A percentile compares a stretch with the other conserved stretches of the same genome.
Conservation (phyloP, 2,329 filamentous ascomycete genomes). For the Claviceps quebecensis region DNA sequence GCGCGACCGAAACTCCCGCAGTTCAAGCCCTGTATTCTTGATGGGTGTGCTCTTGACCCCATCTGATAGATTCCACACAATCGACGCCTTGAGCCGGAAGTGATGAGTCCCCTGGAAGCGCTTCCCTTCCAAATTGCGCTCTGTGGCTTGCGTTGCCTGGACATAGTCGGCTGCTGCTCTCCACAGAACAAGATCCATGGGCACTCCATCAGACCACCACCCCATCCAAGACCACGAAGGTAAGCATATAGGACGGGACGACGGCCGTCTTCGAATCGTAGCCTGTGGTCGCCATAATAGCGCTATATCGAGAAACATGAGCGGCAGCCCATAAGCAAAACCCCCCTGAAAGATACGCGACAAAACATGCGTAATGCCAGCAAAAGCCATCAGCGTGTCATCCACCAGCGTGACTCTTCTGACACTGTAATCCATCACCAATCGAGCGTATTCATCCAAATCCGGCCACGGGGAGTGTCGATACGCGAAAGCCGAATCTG, state of each 20-base stretch:
- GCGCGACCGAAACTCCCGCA: conserved; percentile 24
- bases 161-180: conserved; percentile 29
- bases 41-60: conserved; percentile 20
- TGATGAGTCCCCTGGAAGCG: conserved; percentile 22
- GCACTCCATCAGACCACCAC: conserved; percentile 31
- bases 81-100: conserved; percentile 24
- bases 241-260: conserved; percentile 23
- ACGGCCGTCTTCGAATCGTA: conserved; percentile 24
- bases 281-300: conserved; percentile 31
- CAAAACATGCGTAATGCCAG: conserved; percentile 28
- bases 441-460: conserved; percentile 29
- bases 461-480: conserved; percentile 30
- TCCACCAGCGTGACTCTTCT: conserved; percentile 25
- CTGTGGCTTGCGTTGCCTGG: conserved; percentile 20
- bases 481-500: conserved; percentile 21
- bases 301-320: conserved; percentile 31
- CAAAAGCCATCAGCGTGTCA: conserved; percentile 28
- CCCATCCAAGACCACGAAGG: conserved; percentile 35
- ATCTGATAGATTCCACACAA: conserved; percentile 28
- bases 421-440: conserved; percentile 29
- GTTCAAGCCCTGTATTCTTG: conserved; percentile 23
- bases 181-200: conserved; percentile 28
- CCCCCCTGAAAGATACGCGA: conserved; percentile 27
- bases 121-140: conserved; percentile 18
- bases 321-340: conserved; percentile 31